Percentiles rank a stretch among this genome's conserved stretches.
Conservation (phyloP, 1,284 basidiomycete species). For the Leucoagaricus sp. region DNA sequence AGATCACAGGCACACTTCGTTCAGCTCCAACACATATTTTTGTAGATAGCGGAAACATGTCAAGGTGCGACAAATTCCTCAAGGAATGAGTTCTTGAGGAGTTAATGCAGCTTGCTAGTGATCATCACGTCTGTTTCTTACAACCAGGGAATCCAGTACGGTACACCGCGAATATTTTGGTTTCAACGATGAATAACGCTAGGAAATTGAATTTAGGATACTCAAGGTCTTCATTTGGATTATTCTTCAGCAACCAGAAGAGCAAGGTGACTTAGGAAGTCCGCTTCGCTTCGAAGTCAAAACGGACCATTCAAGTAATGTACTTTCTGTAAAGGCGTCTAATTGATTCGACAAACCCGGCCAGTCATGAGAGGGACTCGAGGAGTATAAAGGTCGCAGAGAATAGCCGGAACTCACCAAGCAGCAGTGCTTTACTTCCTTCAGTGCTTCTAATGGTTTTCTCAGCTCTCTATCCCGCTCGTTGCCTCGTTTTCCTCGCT, state of each 20-base stretch:
- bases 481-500: not conserved
- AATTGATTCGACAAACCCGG: too few relatives aligned
- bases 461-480: not conserved
- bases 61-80: not conserved
- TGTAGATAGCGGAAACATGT: not conserved
- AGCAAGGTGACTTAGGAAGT: too few relatives aligned
- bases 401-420: not conserved
- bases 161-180: too few relatives aligned
- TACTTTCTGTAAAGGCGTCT: slow-evolving; percentile 1
- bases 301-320: not conserved
- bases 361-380: not conserved
- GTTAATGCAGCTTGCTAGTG: not conserved
- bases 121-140: too few relatives aligned
- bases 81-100: not conserved
- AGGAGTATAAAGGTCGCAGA: not conserved
- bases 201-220: too few relatives aligned
- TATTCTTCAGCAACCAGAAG: too few relatives aligned
- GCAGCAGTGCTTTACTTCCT: not conserved
- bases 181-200: too few relatives aligned
- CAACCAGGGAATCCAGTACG: too few relatives aligned
- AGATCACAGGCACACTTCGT: too few relatives aligned
- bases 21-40: too few relatives aligned
- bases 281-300: not conserved
- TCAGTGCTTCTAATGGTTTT: not conserved
- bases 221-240: too few relatives aligned